Conservation (phyloP, 371 early-diverging fungal species). For the Actinomortierella wolfii region DNA sequence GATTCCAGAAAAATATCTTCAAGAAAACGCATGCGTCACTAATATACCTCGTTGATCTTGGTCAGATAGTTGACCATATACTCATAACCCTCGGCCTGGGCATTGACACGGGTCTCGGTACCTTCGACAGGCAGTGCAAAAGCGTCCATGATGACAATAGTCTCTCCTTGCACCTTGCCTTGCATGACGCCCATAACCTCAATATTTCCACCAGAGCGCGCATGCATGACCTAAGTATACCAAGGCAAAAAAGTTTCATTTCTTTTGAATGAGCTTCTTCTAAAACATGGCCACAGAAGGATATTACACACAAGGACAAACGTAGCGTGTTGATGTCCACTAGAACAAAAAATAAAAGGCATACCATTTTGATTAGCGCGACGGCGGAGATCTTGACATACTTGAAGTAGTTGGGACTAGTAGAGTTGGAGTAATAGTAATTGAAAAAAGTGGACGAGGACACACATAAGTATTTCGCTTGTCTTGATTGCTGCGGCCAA, state of each 20-base stretch:
- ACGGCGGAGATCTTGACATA: conserved; percentile 92
- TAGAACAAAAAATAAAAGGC: background rate
- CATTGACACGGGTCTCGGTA: conserved; percentile 98
- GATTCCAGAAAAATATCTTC: background rate
- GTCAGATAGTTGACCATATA: conserved; percentile 95
- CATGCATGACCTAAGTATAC: conserved; percentile 85
- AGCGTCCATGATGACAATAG: conserved; percentile 94
- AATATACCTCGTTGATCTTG: conserved; percentile 74
- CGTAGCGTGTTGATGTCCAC: no score
- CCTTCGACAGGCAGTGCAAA: conserved; percentile 98
- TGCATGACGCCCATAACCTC: conserved; percentile 99
- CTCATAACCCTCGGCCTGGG: conserved; percentile 92
- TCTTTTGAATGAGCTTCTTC: no score
- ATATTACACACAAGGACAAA: no score
- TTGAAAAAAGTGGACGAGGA: no score
- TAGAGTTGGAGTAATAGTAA: background rate
- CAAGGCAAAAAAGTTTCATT: background rate
- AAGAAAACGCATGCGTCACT: background rate
- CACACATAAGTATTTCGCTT: no score
- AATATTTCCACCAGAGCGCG: conserved; percentile 93
- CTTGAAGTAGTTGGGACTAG: conserved; percentile 88
- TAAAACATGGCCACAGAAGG: no score
- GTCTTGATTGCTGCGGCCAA: conserved; percentile 7
- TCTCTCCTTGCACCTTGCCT: conserved; percentile 88
- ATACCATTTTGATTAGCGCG: conserved; percentile 96